Evolutionary conservation across 2,329 filamentous ascomycete genomes (phyloP).

Genomic region (Penicillium sp.): DNA sequence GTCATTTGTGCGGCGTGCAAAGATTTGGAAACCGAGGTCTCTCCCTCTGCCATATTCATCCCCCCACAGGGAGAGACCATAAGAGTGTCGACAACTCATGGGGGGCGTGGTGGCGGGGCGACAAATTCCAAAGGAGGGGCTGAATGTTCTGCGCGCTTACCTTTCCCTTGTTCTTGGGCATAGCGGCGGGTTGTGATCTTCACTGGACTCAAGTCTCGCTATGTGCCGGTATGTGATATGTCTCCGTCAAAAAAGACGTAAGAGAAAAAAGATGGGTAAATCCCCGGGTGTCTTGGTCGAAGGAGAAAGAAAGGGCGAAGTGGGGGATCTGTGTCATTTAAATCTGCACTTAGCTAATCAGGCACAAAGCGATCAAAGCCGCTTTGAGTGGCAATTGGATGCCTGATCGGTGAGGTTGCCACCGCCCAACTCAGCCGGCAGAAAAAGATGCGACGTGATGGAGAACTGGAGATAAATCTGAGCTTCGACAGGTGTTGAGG

Average conservation of each 20-base stretch:
- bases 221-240: conserved; percentile 8
- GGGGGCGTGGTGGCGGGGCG: conserved; percentile 16
- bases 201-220: conserved; percentile 22
- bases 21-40: neutral
- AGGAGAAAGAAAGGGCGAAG: conserved; percentile 14
- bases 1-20: neutral
- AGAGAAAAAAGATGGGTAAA: conserved; percentile 11
- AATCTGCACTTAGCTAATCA: conserved; percentile 26
- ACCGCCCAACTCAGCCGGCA: conserved; percentile 3
- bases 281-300: conserved; percentile 14
- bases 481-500: neutral
- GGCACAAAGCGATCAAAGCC: conserved; percentile 15
- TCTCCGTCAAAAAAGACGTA: conserved; percentile 17
- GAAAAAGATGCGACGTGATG: conserved; percentile 5
- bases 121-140: conserved; percentile 25
- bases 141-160: conserved; percentile 51
- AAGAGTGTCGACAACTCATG: conserved; percentile 2
- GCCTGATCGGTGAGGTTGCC: conserved; percentile 7
- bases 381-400: conserved; percentile 4
- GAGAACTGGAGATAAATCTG: neutral
- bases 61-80: neutral
- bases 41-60: neutral
- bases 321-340: conserved; percentile 19
- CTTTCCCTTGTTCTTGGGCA: conserved; percentile 99
- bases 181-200: conserved; percentile 48